Evolutionary conservation across 2,329 filamentous ascomycete species (phyloP).

Genomic region (Ceratocystis papillata): DNA sequence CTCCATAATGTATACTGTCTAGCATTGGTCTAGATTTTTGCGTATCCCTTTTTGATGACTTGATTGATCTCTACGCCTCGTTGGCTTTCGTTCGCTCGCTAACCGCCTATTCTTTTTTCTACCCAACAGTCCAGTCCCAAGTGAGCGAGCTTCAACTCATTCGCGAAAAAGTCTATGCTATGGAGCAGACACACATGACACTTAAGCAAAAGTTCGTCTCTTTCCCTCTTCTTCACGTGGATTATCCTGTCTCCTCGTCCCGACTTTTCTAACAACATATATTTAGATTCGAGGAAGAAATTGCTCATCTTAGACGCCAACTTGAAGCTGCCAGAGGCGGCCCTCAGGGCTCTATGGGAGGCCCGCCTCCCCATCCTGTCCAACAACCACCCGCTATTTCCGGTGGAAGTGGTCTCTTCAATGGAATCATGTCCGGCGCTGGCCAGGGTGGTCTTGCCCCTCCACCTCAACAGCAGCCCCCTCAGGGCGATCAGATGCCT

Average conservation of each 20-base stretch:
- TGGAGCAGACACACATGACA: constrained; percentile 79
- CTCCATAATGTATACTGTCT: constrained; percentile 11
- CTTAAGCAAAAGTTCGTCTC: constrained; percentile 71
- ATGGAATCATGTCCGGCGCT: constrained; percentile 85
- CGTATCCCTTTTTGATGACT: not conserved
- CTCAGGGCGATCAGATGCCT: constrained; percentile 51
- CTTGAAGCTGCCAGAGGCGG: constrained; percentile 62
- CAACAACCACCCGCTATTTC: constrained; percentile 83
- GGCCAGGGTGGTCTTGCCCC: constrained; percentile 77
- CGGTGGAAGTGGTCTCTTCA: constrained; percentile 85
- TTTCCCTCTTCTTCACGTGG: not conserved
- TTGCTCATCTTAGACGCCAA: constrained; percentile 74
- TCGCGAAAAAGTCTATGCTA: constrained; percentile 79
- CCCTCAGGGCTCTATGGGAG: constrained; percentile 49
- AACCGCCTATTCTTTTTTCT: constrained; percentile 22
- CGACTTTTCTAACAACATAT: not conserved
- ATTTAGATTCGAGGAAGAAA: constrained; percentile 82
- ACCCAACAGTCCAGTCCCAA: constrained; percentile 63
- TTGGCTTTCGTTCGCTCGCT: constrained; percentile 26
- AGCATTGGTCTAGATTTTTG: not conserved
- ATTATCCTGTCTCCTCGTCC: not conserved
- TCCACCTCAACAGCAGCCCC: constrained; percentile 55
- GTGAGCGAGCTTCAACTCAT: constrained; percentile 94
- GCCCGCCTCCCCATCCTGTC: constrained; percentile 62
- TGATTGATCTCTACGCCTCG: constrained; percentile 14